Base-by-base conservation (phyloP, 1,139 yeast genomes). In the Insectozyma bohioensis region DNA sequence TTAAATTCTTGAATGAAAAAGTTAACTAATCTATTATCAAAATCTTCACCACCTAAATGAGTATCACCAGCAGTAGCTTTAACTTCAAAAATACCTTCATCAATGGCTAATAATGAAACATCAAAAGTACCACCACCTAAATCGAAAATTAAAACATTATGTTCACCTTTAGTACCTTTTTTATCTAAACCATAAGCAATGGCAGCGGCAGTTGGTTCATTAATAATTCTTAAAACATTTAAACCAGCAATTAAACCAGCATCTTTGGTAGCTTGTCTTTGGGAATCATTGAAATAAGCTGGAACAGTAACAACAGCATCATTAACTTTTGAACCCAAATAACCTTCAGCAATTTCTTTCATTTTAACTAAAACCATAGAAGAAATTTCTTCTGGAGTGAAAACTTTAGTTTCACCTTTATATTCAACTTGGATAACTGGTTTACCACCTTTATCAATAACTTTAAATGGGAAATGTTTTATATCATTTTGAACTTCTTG, bases 121-220 rank as follows among this genome's bases (percentile, higher is more conserved):
- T 88, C 97, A 66, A 88, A 88, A 56, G 97, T 88, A 77, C 97
- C 97, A 74, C 97, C 97, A 79, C 97, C 97, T 58, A 88, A 76
- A 67, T 88, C 97, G 67, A 87, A 88, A 55, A 88, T 87, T 58
- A 88, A 77, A 39, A 88, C 94, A 59, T 86, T 83, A 73, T 86
- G 86, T 70, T 67, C 72, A 30, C 40, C 35, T 30, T 31, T 37
- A n/a, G 41, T 28, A 12, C 40, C 41, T 29, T 41, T 41, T 26
- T 41, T 84, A 63, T 79, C 82, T 51, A 75, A 67, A 57, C 80
- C 80, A 56, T 75, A 75, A 38, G 80, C 80, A 57, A 75, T 74
- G 45, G 80, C 80, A 42, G 80, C 80, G 26, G 80, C 80, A 39
- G 80, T 75, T 47, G 80, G 80, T 61, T 75, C 80, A 55, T 75